Conservation (phyloP, 1,284 basidiomycete genomes). For the Cryptococcus sp. region DNA sequence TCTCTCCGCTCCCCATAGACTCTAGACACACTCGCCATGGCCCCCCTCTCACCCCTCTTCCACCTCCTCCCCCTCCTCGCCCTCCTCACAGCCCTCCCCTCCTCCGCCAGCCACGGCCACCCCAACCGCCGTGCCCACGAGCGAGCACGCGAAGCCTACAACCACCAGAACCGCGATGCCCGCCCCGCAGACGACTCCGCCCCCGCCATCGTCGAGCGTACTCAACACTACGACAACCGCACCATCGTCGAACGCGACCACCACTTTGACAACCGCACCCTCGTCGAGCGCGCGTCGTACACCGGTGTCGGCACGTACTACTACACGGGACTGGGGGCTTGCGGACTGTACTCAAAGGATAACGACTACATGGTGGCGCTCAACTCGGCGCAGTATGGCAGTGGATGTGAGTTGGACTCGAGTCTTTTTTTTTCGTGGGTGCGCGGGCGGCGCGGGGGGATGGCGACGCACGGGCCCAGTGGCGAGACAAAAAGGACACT, state of each 20-base stretch:
- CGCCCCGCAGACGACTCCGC: neutral
- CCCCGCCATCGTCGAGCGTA: slow-evolving; percentile 1
- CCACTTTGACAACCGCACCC: slow-evolving; percentile 7
- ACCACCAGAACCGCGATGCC: slow-evolving; percentile 6
- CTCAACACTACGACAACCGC: slow-evolving; percentile 4
- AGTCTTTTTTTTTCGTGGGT: neutral
- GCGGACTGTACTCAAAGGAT: slow-evolving; percentile 24
- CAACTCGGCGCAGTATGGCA: slow-evolving; percentile 35
- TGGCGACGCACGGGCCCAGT: too few species aligned
- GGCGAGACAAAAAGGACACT: too few species aligned
- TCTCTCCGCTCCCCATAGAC: too few species aligned
- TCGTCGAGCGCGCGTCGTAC: slow-evolving; percentile 10
- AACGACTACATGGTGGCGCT: slow-evolving; percentile 31
- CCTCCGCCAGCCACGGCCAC: slow-evolving; percentile 9
- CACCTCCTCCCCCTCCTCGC: slow-evolving; percentile 11
- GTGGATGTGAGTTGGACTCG: slow-evolving; percentile 26
- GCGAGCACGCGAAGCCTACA: slow-evolving; percentile 13
- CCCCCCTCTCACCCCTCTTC: slow-evolving; percentile 9
- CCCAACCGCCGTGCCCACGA: slow-evolving; percentile 11
- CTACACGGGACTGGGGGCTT: slow-evolving; percentile 32
- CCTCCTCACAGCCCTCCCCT: slow-evolving; percentile 6
- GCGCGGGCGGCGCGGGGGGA: neutral
- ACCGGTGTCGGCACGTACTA: slow-evolving; percentile 26
- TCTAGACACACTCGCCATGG: neutral
- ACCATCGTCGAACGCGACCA: slow-evolving; percentile 7